Percentiles rank a stretch among this genome's conserved stretches.
phyloP scores from a whole-genome alignment of 2,329 filamentous ascomycete species.

The Monosporascus sp. region DNA sequence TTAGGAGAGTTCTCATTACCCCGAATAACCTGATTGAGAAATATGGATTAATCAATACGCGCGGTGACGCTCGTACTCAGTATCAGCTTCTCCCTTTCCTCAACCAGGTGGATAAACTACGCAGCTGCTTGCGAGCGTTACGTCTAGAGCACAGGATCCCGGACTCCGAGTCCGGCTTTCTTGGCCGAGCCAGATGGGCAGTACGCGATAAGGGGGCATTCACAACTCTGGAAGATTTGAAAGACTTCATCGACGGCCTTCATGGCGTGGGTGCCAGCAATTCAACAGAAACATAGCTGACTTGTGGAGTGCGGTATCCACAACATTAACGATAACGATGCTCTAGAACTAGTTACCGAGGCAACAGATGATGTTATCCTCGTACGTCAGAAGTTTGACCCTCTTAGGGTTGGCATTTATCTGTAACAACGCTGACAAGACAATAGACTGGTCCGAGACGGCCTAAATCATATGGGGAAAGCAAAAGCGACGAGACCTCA shows the following conservation, averaged over 20 bases:
- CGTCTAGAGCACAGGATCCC: background rate
- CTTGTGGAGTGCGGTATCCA: background rate
- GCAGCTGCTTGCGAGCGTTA: background rate
- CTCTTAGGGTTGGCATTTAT: background rate
- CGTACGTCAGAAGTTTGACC: background rate
- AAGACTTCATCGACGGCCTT: background rate
- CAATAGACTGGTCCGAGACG: background rate
- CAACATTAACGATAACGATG: background rate
- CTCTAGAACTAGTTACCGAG: background rate
- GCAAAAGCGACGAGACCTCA: background rate
- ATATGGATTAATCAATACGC: background rate
- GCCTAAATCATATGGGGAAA: background rate
- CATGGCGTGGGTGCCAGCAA: background rate
- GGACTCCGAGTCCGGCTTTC: background rate
- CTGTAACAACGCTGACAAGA: background rate
- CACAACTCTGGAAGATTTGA: background rate
- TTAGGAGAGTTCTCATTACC: background rate
- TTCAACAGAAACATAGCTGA: background rate
- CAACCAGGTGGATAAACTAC: background rate
- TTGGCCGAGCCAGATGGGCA: background rate
- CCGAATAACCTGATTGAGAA: background rate
- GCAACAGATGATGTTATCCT: background rate
- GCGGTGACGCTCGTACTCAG: background rate
- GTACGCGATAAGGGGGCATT: background rate
- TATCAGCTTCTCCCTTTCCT: background rate